Base-by-base conservation (phyloP, 805 yeast genomes). In the Saturnispora hagleri region DNA sequence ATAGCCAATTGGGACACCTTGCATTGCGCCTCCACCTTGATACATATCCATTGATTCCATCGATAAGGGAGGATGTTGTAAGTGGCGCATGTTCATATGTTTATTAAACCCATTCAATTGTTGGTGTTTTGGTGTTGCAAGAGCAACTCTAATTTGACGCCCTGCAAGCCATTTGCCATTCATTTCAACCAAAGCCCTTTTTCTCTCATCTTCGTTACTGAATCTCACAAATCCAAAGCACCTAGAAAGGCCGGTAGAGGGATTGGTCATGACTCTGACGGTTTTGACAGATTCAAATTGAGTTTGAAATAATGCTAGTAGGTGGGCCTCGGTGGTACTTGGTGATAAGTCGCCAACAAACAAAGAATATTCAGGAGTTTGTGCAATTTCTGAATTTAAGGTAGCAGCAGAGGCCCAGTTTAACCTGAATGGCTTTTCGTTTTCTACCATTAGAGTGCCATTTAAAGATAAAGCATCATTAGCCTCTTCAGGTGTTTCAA, bases 391-490 rank as follows among this genome's bases (percentile, higher is more conserved):
- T 4, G 89, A 81, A 41, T 77, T 70, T 54, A 86, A 69, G 12
- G 91, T 86, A 9, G 91, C 91, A 15, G 89, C 89, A 28, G 84
- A 76, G 1, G 95, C 93, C 95, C 95, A 86, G 61, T 86, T 86
- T 55, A 86, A 74, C 59, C 91, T 73, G 63, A 85, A 85, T 38
- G 77, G 71, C 67, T 86, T 80, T 62, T 79, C 79, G 35, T 64
- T 64, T 57, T 80, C 82, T 17, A 89, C 89, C 42, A 86, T 73
- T 38, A 75, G 69, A 8, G 79, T 73, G 5, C 90, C 87, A 62
- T 86, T 86, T 45, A 84, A 68, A 9, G 81, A 69, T 49, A 86
- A 68, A 0, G 88, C 91, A 50, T 75, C 77, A 56, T 80, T 82
- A 5, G 91, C 90, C 58, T 81, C 85, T 41, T 80, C 82, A 54